Evolutionary conservation across 1,284 basidiomycete genomes (phyloP).

Genomic region (Cryptococcus sp.): DNA sequence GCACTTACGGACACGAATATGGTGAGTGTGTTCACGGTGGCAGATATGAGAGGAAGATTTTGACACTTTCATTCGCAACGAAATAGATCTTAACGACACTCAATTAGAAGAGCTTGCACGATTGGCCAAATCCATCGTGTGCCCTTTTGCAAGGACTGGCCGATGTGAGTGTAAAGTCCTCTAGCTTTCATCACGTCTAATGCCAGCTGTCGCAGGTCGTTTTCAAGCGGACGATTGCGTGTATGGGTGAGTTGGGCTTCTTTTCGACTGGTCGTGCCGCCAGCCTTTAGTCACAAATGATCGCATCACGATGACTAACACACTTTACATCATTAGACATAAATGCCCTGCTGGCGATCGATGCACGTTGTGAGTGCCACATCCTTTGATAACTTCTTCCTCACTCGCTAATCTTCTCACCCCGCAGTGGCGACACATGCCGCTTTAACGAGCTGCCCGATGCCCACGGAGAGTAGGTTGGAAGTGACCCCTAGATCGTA

Average conservation of each 20-base stretch:
- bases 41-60: no score
- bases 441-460: constrained; percentile 39
- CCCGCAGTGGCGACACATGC: constrained; percentile 39
- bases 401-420: no score
- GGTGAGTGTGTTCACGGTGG: constrained; percentile 12
- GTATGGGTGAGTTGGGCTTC: constrained; percentile 27
- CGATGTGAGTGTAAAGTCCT: constrained; percentile 26
- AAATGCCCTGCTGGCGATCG: constrained; percentile 33
- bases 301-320: not conserved
- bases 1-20: constrained; percentile 45
- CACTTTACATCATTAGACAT: constrained; percentile 20
- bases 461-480: constrained; percentile 34
- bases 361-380: constrained; percentile 35
- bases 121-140: constrained; percentile 45
- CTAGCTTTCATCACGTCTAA: not conserved
- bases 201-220: constrained; percentile 17
- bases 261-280: not conserved
- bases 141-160: constrained; percentile 37
- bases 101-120: constrained; percentile 39
- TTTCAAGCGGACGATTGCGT: constrained; percentile 44
- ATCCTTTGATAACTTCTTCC: not conserved
- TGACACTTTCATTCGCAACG: not conserved
- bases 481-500: not conserved
- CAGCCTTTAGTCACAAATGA: not conserved
- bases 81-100: constrained; percentile 32